Evolutionary conservation across 306 rosid genomes (phyloP).

Genomic region (Hylodesmum podocarpum): DNA sequence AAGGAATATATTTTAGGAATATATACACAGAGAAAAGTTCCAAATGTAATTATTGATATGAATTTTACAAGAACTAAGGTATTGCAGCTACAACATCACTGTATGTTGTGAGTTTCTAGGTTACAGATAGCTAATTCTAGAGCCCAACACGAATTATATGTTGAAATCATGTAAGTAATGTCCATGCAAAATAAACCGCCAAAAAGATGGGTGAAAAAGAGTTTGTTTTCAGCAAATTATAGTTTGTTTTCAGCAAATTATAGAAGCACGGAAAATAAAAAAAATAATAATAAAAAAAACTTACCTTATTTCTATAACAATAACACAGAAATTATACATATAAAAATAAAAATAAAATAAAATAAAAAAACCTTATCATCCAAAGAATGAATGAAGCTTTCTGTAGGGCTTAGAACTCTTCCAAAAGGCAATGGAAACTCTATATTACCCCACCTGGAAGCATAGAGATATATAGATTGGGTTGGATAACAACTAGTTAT

Average conservation of each 20-base stretch:
- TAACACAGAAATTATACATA: neutral
- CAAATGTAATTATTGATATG: neutral
- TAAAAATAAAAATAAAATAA: constrained; percentile 12
- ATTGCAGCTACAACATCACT: neutral
- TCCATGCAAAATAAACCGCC: neutral
- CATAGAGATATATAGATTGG: neutral
- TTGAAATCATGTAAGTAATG: neutral
- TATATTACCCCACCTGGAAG: constrained; percentile 68
- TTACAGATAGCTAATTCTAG: neutral
- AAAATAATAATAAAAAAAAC: neutral
- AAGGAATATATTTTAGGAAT: neutral
- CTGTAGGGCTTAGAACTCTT: constrained; percentile 69
- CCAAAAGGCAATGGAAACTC: constrained; percentile 93
- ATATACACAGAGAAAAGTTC: neutral
- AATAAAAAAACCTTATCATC: constrained; percentile 83
- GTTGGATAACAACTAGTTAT: constrained; percentile 12
- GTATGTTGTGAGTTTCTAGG: neutral
- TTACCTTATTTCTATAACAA: neutral
- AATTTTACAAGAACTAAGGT: neutral
- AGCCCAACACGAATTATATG: neutral
- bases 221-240: constrained; percentile 2
- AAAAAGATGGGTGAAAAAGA: neutral
- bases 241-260: constrained; percentile 13
- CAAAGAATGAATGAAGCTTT: constrained; percentile 69
- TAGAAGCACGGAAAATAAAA: neutral